phyloP scores from a whole-genome alignment of 75 land plant species.

The Adiantum capillusveneris region DNA sequence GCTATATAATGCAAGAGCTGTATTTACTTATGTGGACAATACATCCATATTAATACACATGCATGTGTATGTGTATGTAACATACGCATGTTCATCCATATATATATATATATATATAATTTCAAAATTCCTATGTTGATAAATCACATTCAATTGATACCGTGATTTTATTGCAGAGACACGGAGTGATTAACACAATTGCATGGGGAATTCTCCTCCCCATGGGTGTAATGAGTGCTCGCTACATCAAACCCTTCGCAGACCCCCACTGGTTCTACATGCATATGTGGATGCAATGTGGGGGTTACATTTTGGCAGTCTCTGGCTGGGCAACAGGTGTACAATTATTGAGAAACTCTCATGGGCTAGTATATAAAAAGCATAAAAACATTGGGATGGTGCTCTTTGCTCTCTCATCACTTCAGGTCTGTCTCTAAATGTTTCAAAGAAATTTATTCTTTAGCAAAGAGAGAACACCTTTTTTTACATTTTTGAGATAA shows the following conservation, averaged over 20 bases:
- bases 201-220: conserved; percentile 77
- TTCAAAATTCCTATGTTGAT: too few species aligned
- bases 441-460: too few species aligned
- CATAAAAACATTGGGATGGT: background rate
- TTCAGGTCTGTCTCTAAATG: background rate
- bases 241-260: conserved; percentile 45
- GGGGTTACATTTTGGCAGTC: conserved; percentile 41
- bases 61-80: too few species aligned
- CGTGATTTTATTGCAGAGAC: conserved; percentile 17
- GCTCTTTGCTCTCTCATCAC: background rate
- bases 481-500: too few species aligned
- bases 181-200: conserved; percentile 48
- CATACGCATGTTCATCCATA: too few species aligned
- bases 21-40: too few species aligned
- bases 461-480: too few species aligned
- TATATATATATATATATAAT: too few species aligned
- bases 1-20: too few species aligned
- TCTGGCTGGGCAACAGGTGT: conserved; percentile 65
- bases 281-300: conserved; percentile 44
- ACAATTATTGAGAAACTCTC: conserved; percentile 40
- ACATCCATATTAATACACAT: too few species aligned
- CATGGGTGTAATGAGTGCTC: conserved; percentile 50
- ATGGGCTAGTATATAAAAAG: conserved; percentile 16
- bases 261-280: conserved; percentile 56
- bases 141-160: too few species aligned